A percentile compares a stretch with the other conserved stretches of the same genome.
These are phyloP conservation scores for Coemansia sp. DNA, from an alignment of 192 early-diverging fungal species.

Conservation along the genomic window DNA sequence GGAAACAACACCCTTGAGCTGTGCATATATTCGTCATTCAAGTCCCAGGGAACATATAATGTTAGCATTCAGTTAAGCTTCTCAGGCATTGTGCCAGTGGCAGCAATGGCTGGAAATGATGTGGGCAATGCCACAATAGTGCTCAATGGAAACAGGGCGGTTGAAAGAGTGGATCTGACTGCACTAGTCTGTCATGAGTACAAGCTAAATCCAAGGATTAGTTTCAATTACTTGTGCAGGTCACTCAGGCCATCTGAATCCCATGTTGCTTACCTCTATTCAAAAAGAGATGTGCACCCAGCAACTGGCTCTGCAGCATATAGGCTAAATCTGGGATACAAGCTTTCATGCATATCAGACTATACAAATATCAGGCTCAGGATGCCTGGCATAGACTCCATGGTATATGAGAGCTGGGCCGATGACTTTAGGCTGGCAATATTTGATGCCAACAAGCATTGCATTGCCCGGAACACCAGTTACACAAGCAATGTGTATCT, in stretches of 20 bases:
- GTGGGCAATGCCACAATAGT: conserved; percentile 9
- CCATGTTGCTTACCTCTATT: conserved; percentile 58
- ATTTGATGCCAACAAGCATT: conserved; percentile 76
- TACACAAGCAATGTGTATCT: conserved; percentile 69
- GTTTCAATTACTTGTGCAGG: conserved; percentile 61
- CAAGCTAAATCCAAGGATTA: conserved; percentile 54
- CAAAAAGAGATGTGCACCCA: conserved; percentile 69
- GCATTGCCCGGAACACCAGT: conserved; percentile 66
- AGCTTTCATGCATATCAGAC: conserved; percentile 59
- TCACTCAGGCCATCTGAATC: conserved; percentile 63
- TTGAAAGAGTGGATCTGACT: conserved; percentile 69
- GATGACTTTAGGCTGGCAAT: conserved; percentile 65
- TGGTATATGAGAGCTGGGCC: conserved; percentile 77
- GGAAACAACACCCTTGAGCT: conserved; percentile 76
- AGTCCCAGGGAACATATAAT: conserved; percentile 63
- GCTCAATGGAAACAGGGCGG: conserved; percentile 43
- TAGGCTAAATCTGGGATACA: conserved; percentile 73
- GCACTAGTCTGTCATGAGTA: conserved; percentile 72
- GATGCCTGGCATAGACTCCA: conserved; percentile 53
- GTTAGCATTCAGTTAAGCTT: conserved; percentile 73
- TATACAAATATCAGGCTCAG: conserved; percentile 33
- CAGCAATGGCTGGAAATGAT: conserved; percentile 25
- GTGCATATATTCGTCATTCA: conserved; percentile 84
- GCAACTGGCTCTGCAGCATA: conserved; percentile 65
- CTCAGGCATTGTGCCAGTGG: conserved; percentile 64